A percentile compares a stretch with the other conserved stretches of the same genome.
These are phyloP conservation scores for Eragrostis curvula DNA, from an alignment of 176 grass and related monocot species.

Conservation along the genomic window DNA sequence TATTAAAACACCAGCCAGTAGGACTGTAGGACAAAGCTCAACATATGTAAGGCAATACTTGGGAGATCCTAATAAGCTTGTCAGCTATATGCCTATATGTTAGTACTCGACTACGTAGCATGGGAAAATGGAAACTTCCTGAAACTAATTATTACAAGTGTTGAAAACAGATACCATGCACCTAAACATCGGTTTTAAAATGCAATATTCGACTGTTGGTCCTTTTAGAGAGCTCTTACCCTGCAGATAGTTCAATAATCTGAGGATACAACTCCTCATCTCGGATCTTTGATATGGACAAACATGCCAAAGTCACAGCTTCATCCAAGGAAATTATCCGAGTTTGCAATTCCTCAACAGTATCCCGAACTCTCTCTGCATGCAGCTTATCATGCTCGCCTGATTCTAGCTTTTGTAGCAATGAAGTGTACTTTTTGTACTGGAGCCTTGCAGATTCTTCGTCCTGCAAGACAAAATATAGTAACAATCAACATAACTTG, in stretches of 20 bases:
- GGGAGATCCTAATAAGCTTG: constrained; percentile 9
- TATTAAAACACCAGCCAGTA: constrained; percentile 18
- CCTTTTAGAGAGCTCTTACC: constrained; percentile 56
- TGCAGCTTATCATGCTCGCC: constrained; percentile 76
- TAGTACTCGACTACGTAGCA: constrained; percentile 6
- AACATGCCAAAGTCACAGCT: constrained; percentile 65
- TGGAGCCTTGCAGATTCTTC: constrained; percentile 81
- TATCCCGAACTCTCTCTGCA: constrained; percentile 74
- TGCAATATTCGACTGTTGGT: constrained; percentile 23
- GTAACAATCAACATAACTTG: constrained; percentile 13
- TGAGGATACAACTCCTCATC: constrained; percentile 97
- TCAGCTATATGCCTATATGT: constrained; percentile 12
- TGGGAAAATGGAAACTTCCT: background rate
- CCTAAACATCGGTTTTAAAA: constrained; percentile 2
- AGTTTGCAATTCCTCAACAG: constrained; percentile 75
- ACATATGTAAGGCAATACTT: background rate
- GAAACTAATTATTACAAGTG: constrained; percentile 19
- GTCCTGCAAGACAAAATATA: constrained; percentile 59
- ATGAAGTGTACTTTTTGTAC: constrained; percentile 59
- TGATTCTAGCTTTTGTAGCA: constrained; percentile 78
- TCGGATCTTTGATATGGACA: constrained; percentile 85
- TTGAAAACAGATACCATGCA: constrained; percentile 31
- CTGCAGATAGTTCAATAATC: constrained; percentile 82
- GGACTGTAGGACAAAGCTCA: background rate
- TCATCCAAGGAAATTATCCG: constrained; percentile 88